Evolutionary conservation across 2,329 filamentous ascomycete species (phyloP), one percentile per base, ranked within the genome.

Genomic region (Drechslerella stenobrocha): DNA sequence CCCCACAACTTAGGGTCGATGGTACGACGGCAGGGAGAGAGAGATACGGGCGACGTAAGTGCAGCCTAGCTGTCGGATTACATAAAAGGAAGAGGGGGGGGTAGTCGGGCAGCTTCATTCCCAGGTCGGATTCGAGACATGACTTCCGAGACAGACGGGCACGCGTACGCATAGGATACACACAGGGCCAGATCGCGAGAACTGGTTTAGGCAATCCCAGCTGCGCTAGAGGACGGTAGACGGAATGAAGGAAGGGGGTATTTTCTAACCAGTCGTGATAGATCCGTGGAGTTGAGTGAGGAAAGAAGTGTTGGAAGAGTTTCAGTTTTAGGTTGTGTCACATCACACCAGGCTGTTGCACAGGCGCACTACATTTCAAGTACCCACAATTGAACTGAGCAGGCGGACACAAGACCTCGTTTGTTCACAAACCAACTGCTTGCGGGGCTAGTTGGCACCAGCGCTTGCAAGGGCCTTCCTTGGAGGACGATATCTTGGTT

Each of bases 251-350:
- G n/a, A n/a, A n/a, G n/a, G n/a, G n/a, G n/a, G n/a, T n/a, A n/a
- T n/a, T n/a, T n/a, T n/a, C n/a, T n/a, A n/a, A n/a, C n/a, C n/a
- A n/a, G n/a, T n/a, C n/a, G n/a, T n/a, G n/a, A n/a, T n/a, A n/a
- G n/a, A n/a, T n/a, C n/a, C n/a, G 13, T 42, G 4, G 37, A 42
- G 8, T 37, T n/a, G 37, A 7, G 22, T n/a, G 37, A 42, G 3
- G 24, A 23, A 26, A 15, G 37, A 22, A 24, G 45, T 58, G 44
- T 50, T 50, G 44, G 53, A 58, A 42, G 42, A 37, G 56, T 28
- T 56, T 46, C 40, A 37, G 58, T 44, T 51, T 63, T 52, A 64
- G 32, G 52, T 66, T 66, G 61, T 66, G 61, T 50, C 40, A 66
- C 61, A 66, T 52, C 32, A 26, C 32, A 53, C 32, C 22, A 18